Percentiles rank a stretch among this genome's conserved stretches.
These are phyloP conservation scores for Salisapilia sapeloensis DNA, from an alignment of 352 stramenopile species.

Conservation along the genomic window DNA sequence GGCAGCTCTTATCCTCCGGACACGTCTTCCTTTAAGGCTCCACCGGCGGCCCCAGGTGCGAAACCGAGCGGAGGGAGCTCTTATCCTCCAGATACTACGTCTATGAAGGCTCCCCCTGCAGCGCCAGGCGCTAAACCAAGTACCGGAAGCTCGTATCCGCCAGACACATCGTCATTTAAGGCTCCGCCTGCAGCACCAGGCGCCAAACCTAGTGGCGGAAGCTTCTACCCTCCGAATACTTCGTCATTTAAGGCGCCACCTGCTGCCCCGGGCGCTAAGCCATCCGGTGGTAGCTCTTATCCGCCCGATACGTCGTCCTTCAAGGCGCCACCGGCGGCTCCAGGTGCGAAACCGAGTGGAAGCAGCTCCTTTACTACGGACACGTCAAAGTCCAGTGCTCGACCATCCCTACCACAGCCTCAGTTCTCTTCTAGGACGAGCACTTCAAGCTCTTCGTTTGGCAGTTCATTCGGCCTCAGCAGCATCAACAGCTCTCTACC, in stretches of 20 bases:
- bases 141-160: constrained; percentile 1
- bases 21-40: too few relatives aligned
- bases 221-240: constrained; percentile 1
- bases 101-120: constrained; percentile 13
- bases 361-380: constrained; percentile 2
- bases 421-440: neutral
- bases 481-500: too few relatives aligned
- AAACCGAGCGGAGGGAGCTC: constrained; percentile 8
- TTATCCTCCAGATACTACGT: constrained; percentile 24
- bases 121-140: constrained; percentile 4
- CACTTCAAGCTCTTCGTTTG: constrained; percentile 2
- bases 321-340: neutral
- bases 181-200: constrained; percentile 5
- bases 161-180: constrained; percentile 4
- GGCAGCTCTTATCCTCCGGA: constrained; percentile 16
- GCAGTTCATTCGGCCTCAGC: too few relatives aligned
- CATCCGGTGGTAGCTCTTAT: constrained; percentile 2
- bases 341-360: too few relatives aligned
- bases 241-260: neutral
- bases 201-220: neutral
- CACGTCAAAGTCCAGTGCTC: constrained; percentile 3
- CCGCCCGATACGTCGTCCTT: constrained; percentile 5
- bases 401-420: neutral
- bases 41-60: too few relatives aligned
- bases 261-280: neutral